Conservation (phyloP, 495 filamentous ascomycete genomes). For the Poronia punctata region DNA sequence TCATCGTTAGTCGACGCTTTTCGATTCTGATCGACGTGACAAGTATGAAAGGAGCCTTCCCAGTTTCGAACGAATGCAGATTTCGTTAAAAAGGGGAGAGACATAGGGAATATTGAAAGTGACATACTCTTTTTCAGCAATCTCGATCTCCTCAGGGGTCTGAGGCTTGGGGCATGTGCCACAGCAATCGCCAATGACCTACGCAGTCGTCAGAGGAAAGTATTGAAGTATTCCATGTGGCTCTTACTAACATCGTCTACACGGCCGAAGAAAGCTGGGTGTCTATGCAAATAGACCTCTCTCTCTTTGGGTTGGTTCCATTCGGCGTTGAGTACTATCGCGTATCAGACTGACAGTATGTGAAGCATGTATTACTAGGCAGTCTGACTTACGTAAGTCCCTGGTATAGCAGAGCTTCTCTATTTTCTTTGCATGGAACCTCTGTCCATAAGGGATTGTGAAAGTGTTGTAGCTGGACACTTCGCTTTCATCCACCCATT, state of each 20-base stretch:
- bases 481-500: slow-evolving; percentile 70
- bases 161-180: slow-evolving; percentile 62
- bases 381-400: slow-evolving; percentile 46
- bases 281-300: slow-evolving; percentile 66
- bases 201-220: slow-evolving; percentile 15
- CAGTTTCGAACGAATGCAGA: no score
- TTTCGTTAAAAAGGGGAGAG: no score
- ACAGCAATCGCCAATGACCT: slow-evolving; percentile 74
- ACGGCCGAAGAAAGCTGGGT: slow-evolving; percentile 55
- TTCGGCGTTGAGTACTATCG: slow-evolving; percentile 69
- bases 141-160: slow-evolving; percentile 61
- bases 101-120: no score
- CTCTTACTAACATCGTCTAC: slow-evolving; percentile 26
- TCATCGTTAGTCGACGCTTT: no score
- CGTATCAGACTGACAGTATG: slow-evolving; percentile 6
- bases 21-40: no score
- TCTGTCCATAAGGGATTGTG: slow-evolving; percentile 66
- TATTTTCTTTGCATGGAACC: slow-evolving; percentile 63
- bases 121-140: slow-evolving; percentile 65
- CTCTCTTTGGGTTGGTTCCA: slow-evolving; percentile 72
- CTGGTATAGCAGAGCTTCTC: slow-evolving; percentile 73
- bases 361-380: not conserved
- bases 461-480: slow-evolving; percentile 72
- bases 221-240: not conserved
- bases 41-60: no score